A percentile compares a stretch with the other conserved stretches of the same genome.
These are phyloP conservation scores for Melanopsichium pennsylvanicum DNA, from an alignment of 1,284 basidiomycete genomes.

Conservation along the genomic window DNA sequence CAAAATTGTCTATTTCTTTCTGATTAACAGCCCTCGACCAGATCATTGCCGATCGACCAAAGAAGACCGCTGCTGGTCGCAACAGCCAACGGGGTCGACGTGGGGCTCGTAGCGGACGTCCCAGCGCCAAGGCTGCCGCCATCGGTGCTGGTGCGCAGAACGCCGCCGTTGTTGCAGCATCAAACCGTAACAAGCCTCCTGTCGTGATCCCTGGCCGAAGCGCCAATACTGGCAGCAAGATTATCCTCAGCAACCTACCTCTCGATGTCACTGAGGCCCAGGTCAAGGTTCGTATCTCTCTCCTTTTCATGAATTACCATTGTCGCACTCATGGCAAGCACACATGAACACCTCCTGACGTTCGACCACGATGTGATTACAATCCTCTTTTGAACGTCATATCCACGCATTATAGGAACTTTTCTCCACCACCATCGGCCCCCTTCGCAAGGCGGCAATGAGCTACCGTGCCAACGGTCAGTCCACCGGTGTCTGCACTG, in stretches of 20 bases:
- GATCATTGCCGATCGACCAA: slow-evolving; percentile 59
- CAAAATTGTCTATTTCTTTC: slow-evolving; percentile 3
- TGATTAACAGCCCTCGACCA: slow-evolving; percentile 60
- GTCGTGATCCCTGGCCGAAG: slow-evolving; percentile 62
- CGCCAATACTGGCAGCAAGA: slow-evolving; percentile 73
- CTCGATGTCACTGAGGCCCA: slow-evolving; percentile 92
- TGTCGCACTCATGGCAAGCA: background rate
- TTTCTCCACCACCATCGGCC: slow-evolving; percentile 88
- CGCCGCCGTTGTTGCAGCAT: slow-evolving; percentile 56
- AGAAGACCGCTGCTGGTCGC: slow-evolving; percentile 44
- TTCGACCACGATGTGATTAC: background rate
- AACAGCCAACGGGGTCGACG: slow-evolving; percentile 36
- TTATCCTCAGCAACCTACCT: slow-evolving; percentile 95
- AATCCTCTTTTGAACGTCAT: background rate
- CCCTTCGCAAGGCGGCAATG: slow-evolving; percentile 81
- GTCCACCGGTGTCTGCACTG: slow-evolving; percentile 87
- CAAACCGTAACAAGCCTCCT: slow-evolving; percentile 62
- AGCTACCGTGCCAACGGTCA: slow-evolving; percentile 84
- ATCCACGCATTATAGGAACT: slow-evolving; percentile 73
- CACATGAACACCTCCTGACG: background rate
- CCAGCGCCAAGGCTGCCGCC: slow-evolving; percentile 60
- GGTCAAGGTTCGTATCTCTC: slow-evolving; percentile 73
- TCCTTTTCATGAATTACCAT: background rate
- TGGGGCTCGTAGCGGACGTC: slow-evolving; percentile 39
- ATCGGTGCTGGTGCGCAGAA: slow-evolving; percentile 51